phyloP scores from a whole-genome alignment of 768 basidiomycete genomes.

The Agrocybe pediades region DNA sequence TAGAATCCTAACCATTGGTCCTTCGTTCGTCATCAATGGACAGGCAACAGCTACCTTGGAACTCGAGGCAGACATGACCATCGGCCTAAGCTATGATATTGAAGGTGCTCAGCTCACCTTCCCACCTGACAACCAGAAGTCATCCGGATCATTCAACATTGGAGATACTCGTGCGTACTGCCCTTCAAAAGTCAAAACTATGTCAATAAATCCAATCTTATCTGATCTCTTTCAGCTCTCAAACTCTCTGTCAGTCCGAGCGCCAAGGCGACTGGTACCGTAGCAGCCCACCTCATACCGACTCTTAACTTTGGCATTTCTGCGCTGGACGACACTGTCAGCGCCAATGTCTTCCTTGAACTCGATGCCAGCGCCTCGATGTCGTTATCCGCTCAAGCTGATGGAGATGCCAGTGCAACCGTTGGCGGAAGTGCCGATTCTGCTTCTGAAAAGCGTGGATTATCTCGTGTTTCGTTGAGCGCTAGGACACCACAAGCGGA shows the following conservation, averaged over 20 bases:
- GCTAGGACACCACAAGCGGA: slow-evolving; percentile 1
- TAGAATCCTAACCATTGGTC: slow-evolving; percentile 49
- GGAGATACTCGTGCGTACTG: slow-evolving; percentile 43
- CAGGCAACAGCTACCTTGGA: slow-evolving; percentile 35
- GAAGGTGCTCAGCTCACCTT: slow-evolving; percentile 43
- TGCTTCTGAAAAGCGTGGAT: not conserved
- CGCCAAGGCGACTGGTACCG: slow-evolving; percentile 38
- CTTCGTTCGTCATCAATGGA: slow-evolving; percentile 45
- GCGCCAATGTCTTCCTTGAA: slow-evolving; percentile 42
- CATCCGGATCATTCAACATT: slow-evolving; percentile 31
- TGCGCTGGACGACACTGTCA: slow-evolving; percentile 35
- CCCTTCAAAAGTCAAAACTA: not conserved
- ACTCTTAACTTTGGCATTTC: slow-evolving; percentile 45
- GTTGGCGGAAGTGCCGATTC: not conserved
- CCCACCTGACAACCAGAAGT: slow-evolving; percentile 32
- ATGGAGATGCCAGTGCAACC: slow-evolving; percentile 4
- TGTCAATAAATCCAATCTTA: not conserved
- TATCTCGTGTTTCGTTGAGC: not conserved
- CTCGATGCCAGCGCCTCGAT: slow-evolving; percentile 39
- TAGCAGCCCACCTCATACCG: slow-evolving; percentile 53
- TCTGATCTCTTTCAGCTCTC: slow-evolving; percentile 28
- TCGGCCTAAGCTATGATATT: slow-evolving; percentile 45
- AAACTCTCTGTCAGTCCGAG: slow-evolving; percentile 41
- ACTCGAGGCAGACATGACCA: slow-evolving; percentile 38
- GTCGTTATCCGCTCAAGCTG: slow-evolving; percentile 17